Base-by-base conservation (phyloP, 805 yeast species). In the Kodamaea jinghongensis region DNA sequence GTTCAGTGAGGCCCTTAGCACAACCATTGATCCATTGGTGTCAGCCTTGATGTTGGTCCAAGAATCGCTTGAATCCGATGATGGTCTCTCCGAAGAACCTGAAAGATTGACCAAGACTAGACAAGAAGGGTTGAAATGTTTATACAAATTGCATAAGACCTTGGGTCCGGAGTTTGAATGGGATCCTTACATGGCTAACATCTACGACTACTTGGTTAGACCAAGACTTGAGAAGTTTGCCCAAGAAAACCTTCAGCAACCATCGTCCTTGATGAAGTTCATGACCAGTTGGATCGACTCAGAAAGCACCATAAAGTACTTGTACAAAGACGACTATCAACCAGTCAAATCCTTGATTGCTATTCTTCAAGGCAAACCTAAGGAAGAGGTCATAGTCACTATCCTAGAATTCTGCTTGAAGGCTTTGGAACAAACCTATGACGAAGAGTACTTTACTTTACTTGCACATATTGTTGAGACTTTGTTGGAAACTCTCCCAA, bases 211-310 rank as follows among this genome's bases (percentile, higher is more conserved):
- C 16, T 67, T 88, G 15, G 65, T 91, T 10, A 51, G 58, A 14
- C 89, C 95, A 6, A 76, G 95, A 52, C 67, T 93, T 49, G 67
- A 45, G 1, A 66, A 72, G 9, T 91, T 91, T 59, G 83, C 83
- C 3, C 73, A 65, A 29, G 96, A 85, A 51, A 93, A 91, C 56
- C 66, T 83, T 23, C 95, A 88, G 54, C 88, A 84, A 51, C 82
- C 91, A 0, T 88, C 97, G 0, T 75, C 95, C 0, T 56, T 91
- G 31, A 64, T 90, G 76, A 76, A 70, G 41, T 55, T 88, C 7
- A 74, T 91, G 51, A 60, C 78, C 5, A 63, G 74, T 6, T 76
- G 95, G 80, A 56, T 69, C 15, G 61, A 55, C 13, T 44, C 49
- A 3, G 63, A 67, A 4, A 63, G 65, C 15, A 67, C 82, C 28